Conservation (phyloP, 306 rosid species). For the cucumber (Cucumis sativus) region DNA sequence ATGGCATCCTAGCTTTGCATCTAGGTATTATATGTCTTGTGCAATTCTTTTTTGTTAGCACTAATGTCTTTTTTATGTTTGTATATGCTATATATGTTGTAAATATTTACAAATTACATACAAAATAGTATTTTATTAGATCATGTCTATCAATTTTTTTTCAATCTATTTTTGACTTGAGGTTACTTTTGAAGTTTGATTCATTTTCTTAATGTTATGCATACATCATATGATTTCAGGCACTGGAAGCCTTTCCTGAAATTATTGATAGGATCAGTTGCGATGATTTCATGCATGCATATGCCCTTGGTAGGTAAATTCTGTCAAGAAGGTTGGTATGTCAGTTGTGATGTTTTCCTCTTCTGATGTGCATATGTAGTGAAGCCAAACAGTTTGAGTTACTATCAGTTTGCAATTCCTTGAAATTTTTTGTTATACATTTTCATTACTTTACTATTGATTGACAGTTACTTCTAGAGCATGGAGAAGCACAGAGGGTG, state of each 20-base stretch:
- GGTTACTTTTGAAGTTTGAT: background rate
- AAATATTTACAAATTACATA: background rate
- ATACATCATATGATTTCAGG: slow-evolving; percentile 32
- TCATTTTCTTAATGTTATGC: background rate
- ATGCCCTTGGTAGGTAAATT: slow-evolving; percentile 45
- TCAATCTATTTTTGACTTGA: background rate
- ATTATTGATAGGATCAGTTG: slow-evolving; percentile 26
- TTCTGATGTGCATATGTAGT: background rate
- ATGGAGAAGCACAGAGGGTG: slow-evolving; percentile 66
- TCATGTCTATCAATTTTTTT: background rate
- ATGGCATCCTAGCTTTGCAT: background rate
- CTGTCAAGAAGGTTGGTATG: background rate
- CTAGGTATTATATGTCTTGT: background rate
- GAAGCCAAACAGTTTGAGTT: background rate
- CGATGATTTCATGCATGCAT: slow-evolving; percentile 51
- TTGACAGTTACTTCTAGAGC: slow-evolving; percentile 81
- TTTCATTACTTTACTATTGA: slow-evolving; percentile 14
- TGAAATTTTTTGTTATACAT: background rate
- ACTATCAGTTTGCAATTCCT: background rate
- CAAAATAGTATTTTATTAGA: background rate
- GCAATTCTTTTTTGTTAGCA: too few relatives aligned
- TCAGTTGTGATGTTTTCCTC: background rate
- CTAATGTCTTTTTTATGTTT: too few relatives aligned
- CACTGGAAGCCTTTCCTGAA: slow-evolving; percentile 20
- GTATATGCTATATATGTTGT: too few relatives aligned